These are phyloP conservation scores for Cyberlindnera euphorbiiphila DNA, from an alignment of 805 yeast genomes.

Conservation along the genomic window DNA sequence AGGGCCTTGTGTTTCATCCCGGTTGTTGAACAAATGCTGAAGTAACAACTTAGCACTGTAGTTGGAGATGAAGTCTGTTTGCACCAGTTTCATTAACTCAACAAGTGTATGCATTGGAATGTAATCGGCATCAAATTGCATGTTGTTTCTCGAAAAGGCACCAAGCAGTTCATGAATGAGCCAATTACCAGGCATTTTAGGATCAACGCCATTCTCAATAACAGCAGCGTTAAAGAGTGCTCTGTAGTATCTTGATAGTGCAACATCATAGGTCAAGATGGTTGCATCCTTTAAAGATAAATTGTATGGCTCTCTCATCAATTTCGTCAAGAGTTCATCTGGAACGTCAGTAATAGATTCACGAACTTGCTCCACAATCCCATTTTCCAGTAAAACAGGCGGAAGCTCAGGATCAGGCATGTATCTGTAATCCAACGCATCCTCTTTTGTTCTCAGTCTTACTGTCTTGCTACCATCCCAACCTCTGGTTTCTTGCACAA, in stretches of 20 bases:
- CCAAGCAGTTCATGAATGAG: conserved; percentile 79
- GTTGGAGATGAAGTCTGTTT: conserved; percentile 45
- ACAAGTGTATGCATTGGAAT: conserved; percentile 44
- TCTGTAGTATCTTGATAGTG: conserved; percentile 50
- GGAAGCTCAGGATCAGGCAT: conserved; percentile 94
- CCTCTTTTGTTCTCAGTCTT: conserved; percentile 71
- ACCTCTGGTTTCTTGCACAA: conserved; percentile 71
- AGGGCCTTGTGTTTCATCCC: conserved; percentile 33
- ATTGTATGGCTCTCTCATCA: conserved; percentile 47
- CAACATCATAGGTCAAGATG: conserved; percentile 52
- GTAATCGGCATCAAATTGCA: conserved; percentile 30
- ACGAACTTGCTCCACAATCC: conserved; percentile 40
- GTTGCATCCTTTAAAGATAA: conserved; percentile 73
- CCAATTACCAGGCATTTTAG: conserved; percentile 66
- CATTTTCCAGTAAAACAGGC: conserved; percentile 41
- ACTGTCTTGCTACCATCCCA: conserved; percentile 81
- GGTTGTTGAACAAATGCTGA: conserved; percentile 53
- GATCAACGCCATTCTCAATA: conserved; percentile 24
- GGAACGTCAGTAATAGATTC: conserved; percentile 54
- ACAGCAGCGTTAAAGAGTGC: conserved; percentile 34
- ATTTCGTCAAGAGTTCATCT: conserved; percentile 46
- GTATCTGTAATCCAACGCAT: conserved; percentile 81
- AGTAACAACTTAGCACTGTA: conserved; percentile 67
- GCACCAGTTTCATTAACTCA: conserved; percentile 51
- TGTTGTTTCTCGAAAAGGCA: conserved; percentile 48